Percentiles rank a stretch among this genome's conserved stretches.
phyloP scores from a whole-genome alignment of 495 filamentous ascomycete genomes.

The Penicillium macrosclerotiorum region DNA sequence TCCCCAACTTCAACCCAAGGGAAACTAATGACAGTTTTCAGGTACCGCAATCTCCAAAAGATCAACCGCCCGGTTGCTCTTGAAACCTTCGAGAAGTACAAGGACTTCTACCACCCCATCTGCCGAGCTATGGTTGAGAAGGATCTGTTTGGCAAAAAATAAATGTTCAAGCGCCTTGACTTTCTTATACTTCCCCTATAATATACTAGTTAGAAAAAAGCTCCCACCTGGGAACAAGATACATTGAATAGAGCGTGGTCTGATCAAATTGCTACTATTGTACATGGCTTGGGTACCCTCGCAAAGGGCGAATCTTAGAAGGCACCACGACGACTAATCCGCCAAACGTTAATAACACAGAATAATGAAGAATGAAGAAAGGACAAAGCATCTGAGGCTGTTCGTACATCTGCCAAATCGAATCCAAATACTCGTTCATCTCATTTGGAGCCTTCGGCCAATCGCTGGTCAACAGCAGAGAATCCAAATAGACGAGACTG shows the following conservation, averaged over 20 bases:
- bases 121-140: constrained; percentile 81
- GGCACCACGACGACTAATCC: no score
- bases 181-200: no score
- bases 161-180: constrained; percentile 1
- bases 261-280: constrained; percentile 20
- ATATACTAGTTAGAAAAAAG: not conserved
- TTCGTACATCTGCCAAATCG: not conserved
- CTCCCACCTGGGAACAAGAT: not conserved
- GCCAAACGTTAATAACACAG: constrained; percentile 5
- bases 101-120: constrained; percentile 93
- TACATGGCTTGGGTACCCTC: constrained; percentile 18
- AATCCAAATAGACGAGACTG: constrained; percentile 35
- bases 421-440: not conserved
- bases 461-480: constrained; percentile 31
- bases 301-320: not conserved
- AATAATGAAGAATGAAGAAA: not conserved
- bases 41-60: constrained; percentile 67
- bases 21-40: constrained; percentile 23
- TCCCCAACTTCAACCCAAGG: not conserved
- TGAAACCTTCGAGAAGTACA: constrained; percentile 81
- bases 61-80: constrained; percentile 71
- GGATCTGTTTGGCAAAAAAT: constrained; percentile 61
- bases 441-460: constrained; percentile 32
- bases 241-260: constrained; percentile 2
- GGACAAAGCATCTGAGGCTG: not conserved